Evolutionary conservation across 768 basidiomycete genomes (phyloP).

Genomic region (Trametes villosa): DNA sequence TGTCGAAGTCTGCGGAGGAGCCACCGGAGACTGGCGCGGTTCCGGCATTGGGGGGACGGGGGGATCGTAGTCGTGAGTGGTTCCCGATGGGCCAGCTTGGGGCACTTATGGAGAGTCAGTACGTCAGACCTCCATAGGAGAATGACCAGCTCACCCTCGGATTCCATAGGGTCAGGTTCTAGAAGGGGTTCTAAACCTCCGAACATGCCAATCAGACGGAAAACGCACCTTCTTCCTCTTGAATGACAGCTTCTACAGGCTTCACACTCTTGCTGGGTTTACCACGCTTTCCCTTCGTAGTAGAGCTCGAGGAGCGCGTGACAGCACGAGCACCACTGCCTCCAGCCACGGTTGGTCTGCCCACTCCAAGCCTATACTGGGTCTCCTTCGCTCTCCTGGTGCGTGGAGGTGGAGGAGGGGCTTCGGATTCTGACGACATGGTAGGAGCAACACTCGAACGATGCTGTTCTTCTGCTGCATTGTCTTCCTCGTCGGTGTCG

Average conservation of each 20-base stretch:
- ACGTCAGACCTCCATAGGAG: neutral
- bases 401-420: slow-evolving; percentile 39
- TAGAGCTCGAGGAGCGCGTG: slow-evolving; percentile 60
- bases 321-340: slow-evolving; percentile 68
- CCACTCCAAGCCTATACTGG: slow-evolving; percentile 72
- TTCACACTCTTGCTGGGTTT: slow-evolving; percentile 56
- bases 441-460: slow-evolving; percentile 2
- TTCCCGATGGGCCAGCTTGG: slow-evolving; percentile 33
- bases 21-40: neutral
- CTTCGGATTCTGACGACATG: slow-evolving; percentile 21
- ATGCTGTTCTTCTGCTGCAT: slow-evolving; percentile 30
- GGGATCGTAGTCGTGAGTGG: slow-evolving; percentile 21
- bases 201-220: neutral
- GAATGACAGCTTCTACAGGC: slow-evolving; percentile 59
- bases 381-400: slow-evolving; percentile 74
- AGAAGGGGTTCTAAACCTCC: neutral
- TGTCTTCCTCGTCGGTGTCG: slow-evolving; percentile 50
- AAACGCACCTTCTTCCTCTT: slow-evolving; percentile 43
- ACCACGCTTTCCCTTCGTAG: slow-evolving; percentile 48
- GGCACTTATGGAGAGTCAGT: slow-evolving; percentile 13
- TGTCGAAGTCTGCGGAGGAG: neutral
- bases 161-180: slow-evolving; percentile 15
- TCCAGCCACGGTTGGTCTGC: slow-evolving; percentile 67
- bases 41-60: neutral
- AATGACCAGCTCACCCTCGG: neutral